Evolutionary conservation across 2,329 filamentous ascomycete genomes (phyloP).

Genomic region (Acrocalymma vagum): DNA sequence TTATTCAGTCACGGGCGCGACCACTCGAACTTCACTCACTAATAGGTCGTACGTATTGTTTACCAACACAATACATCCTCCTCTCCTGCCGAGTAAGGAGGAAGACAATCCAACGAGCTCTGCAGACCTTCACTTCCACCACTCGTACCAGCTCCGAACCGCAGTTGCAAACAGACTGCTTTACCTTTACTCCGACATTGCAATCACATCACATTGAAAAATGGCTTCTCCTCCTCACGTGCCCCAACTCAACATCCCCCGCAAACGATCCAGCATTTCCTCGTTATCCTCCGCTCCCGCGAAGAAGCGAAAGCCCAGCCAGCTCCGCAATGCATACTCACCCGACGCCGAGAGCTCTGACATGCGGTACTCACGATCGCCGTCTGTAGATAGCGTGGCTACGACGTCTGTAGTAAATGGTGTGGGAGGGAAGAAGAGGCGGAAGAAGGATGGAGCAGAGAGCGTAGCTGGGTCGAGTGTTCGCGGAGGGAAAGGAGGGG

Average conservation of each 20-base stretch:
- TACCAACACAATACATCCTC: no score
- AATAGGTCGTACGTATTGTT: no score
- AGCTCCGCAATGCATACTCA: conserved; percentile 81
- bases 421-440: conserved; percentile 64
- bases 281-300: conserved; percentile 53
- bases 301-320: conserved; percentile 78
- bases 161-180: no score
- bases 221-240: conserved; percentile 68
- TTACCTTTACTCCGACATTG: no score
- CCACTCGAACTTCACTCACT: no score
- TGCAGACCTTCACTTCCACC: no score
- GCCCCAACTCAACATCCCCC: conserved; percentile 62
- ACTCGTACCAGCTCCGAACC: no score
- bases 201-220: no score
- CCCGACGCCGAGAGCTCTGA: conserved; percentile 66
- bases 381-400: conserved; percentile 69
- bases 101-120: no score
- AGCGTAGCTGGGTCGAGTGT: conserved; percentile 48
- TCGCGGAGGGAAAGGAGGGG: conserved; percentile 34
- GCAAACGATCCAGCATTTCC: conserved; percentile 69
- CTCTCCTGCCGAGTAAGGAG: no score
- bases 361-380: conserved; percentile 67
- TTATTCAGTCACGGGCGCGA: no score
- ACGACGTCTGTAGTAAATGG: conserved; percentile 57
- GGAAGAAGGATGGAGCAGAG: conserved; percentile 51